Evolutionary conservation across 257 asterid genomes (phyloP).

Genomic region (Nyctanthes arbortristis): DNA sequence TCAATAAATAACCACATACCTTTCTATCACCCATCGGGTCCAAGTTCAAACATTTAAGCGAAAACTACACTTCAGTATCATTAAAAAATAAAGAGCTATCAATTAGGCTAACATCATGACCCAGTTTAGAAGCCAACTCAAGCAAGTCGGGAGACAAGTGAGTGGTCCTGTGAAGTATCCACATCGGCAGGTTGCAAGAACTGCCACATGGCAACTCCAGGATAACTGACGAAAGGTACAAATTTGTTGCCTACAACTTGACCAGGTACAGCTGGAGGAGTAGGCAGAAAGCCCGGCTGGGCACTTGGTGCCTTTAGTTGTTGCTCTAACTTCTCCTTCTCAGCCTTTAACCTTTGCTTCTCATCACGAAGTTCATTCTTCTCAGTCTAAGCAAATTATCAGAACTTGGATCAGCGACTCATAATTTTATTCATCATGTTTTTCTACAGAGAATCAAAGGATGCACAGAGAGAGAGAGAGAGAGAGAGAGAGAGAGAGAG

Average conservation of each 20-base stretch:
- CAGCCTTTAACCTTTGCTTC: slow-evolving; percentile 70
- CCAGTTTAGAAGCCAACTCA: slow-evolving; percentile 30
- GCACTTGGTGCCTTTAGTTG: slow-evolving; percentile 57
- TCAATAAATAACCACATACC: neutral
- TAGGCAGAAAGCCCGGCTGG: slow-evolving; percentile 45
- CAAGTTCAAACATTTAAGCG: slow-evolving; percentile 23
- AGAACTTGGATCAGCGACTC: neutral
- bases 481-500: neutral
- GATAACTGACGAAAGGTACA: slow-evolving; percentile 70
- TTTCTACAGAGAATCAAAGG: neutral
- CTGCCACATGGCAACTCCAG: slow-evolving; percentile 89
- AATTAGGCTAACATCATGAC: slow-evolving; percentile 9
- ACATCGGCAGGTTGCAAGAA: slow-evolving; percentile 90
- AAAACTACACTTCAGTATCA: slow-evolving; percentile 25
- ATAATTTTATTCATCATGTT: neutral
- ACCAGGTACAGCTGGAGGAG: slow-evolving; percentile 56
- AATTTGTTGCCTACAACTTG: slow-evolving; percentile 60
- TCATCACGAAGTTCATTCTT: slow-evolving; percentile 80
- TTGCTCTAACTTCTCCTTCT: slow-evolving; percentile 76
- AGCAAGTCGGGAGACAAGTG: slow-evolving; percentile 82
- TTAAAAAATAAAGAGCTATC: slow-evolving; percentile 10
- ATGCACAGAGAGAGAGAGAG: neutral
- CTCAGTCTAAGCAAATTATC: slow-evolving; percentile 44
- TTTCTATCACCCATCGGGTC: slow-evolving; percentile 18
- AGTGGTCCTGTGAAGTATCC: slow-evolving; percentile 83